A percentile compares a stretch with the other conserved stretches of the same genome.
These are phyloP conservation scores for Penicillium simplicissimum DNA, from an alignment of 495 filamentous ascomycete species.

Conservation along the genomic window DNA sequence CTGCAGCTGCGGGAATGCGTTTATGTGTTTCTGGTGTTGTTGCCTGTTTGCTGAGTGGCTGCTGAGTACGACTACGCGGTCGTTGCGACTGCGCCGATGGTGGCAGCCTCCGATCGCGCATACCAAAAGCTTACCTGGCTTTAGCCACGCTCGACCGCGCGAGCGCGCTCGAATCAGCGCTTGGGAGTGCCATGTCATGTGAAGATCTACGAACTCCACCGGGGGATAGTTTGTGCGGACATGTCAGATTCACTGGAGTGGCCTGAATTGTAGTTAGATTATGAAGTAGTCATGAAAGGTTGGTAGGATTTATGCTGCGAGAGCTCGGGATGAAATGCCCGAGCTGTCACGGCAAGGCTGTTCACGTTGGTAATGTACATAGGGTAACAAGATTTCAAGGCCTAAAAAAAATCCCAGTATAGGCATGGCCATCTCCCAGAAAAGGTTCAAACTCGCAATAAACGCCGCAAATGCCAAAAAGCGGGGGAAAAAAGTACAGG, in stretches of 20 bases:
- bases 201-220: slow-evolving; percentile 8
- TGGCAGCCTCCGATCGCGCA: not conserved
- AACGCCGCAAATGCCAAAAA: slow-evolving; percentile 42
- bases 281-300: slow-evolving; percentile 4
- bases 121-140: slow-evolving; percentile 3
- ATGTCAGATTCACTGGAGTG: not conserved
- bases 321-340: not conserved
- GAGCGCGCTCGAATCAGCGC: slow-evolving; percentile 4
- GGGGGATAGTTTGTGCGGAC: not conserved
- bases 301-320: not conserved
- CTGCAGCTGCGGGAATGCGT: not conserved
- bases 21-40: not conserved
- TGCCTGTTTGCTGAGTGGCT: slow-evolving; percentile 2
- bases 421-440: slow-evolving; percentile 11
- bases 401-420: not conserved
- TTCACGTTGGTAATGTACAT: slow-evolving; percentile 25
- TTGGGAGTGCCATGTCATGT: not conserved
- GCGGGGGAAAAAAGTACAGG: slow-evolving; percentile 1
- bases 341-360: not conserved
- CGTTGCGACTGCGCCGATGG: not conserved
- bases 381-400: slow-evolving; percentile 6
- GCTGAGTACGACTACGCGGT: not conserved
- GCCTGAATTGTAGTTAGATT: not conserved
- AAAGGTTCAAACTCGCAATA: slow-evolving; percentile 28
- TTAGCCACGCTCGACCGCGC: not conserved